Base-by-base conservation (phyloP, 768 basidiomycete genomes). In the Tephrocybe rancida region DNA sequence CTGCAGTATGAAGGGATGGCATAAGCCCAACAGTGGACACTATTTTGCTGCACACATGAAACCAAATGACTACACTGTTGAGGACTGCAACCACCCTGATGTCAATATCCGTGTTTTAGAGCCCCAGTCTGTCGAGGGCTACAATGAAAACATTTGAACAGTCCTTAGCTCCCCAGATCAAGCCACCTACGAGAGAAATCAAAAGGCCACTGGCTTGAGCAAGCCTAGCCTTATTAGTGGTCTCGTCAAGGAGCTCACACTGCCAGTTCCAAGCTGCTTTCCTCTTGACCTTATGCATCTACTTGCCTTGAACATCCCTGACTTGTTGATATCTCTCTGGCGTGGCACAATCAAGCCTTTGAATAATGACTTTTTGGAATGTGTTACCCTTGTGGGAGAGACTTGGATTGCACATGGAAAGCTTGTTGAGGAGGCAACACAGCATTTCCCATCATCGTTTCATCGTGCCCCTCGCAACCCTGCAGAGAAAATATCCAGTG, bases 401-500 rank as follows among this genome's bases (percentile, higher is more conserved):
- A 29, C 50, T 0, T 81, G 79, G 78, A 62, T 61, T 8, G 21
- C 1, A 6, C 76, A 78, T 59, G 75, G 76, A 5, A 21, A 42
- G 14, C 21, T 38, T n/a, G 56, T 60, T n/a, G 48, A 44, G 5
- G 32, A 11, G 3, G 48, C 56, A 4, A 51, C 3, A 11, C 52
- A 32, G 3, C 70, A 65, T 46, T 52, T 74, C 3, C 71, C 72
- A 6, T 64, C 67, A 1, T 74, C 67, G 0, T 68, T 62, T 58
- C 63, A 63, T 43, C 45, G 54, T 1, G 60, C 67, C 14, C 69
- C 68, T 13, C 64, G 61, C 2, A 68, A 71, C 37, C 58, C 58
- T 10, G 66, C 50, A 75, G 75, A 37, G 66, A 75, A 9, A 57
- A 54, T 30, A 30, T 30, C 29, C 3, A 73, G 70, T 50, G 70